Percentiles rank a stretch among this genome's conserved stretches.
Evolutionary conservation across 176 grass and related monocot species (phyloP).

Genomic region (Areca catechu): DNA sequence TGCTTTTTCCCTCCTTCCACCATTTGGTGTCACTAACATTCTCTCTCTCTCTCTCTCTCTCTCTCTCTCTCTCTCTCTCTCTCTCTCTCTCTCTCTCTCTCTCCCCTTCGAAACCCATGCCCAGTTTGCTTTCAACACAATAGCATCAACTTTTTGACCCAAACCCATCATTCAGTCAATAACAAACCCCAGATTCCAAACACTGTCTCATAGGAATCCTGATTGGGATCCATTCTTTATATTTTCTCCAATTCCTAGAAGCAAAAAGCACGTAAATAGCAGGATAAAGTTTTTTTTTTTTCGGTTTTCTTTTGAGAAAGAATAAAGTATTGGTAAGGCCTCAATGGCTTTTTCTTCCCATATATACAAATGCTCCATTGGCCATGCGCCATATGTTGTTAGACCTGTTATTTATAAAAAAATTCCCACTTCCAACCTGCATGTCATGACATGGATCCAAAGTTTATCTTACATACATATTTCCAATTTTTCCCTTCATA

Average conservation of each 20-base stretch:
- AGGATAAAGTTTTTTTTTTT: background rate
- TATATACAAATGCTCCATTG: too few species aligned
- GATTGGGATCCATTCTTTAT: conserved; percentile 23
- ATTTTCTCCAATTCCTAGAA: conserved; percentile 16
- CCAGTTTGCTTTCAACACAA: conserved; percentile 2
- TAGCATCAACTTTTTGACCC: conserved; percentile 16
- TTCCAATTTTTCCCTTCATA: too few species aligned
- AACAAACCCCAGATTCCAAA: conserved; percentile 24
- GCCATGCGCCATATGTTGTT: too few species aligned
- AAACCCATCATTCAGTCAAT: conserved; percentile 18
- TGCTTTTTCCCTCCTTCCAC: conserved; percentile 1
- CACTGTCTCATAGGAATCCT: conserved; percentile 7
- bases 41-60: conserved; percentile 4
- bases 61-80: background rate
- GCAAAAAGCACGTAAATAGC: conserved; percentile 2
- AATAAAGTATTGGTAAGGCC: too few species aligned
- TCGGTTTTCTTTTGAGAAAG: background rate
- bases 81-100: conserved; percentile 5
- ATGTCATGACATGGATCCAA: too few species aligned
- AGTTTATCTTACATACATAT: too few species aligned
- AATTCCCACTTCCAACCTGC: too few species aligned
- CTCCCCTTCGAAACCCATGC: background rate
- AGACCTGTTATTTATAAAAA: too few species aligned
- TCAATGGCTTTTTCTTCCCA: too few species aligned
- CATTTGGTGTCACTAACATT: background rate